Conservation (phyloP, 176 grass and related monocot genomes). For the Eragrostis nindensis region DNA sequence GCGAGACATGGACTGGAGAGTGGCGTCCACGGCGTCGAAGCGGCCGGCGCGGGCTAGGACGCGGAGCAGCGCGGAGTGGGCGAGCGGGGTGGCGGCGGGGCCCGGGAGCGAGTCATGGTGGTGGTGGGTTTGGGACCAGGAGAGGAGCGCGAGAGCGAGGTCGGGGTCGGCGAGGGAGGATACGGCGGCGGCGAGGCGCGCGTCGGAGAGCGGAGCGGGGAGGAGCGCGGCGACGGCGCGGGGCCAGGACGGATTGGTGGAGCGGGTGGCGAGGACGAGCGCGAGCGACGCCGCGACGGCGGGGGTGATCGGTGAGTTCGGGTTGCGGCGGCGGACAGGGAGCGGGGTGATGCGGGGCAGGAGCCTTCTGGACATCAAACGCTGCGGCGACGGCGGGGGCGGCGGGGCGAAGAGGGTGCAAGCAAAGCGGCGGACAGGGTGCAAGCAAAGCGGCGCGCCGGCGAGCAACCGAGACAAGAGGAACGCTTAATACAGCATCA, state of each 20-base stretch:
- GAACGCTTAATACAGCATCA: background rate
- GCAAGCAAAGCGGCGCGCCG: too few species aligned
- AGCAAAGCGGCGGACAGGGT: too few species aligned
- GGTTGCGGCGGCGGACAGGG: background rate
- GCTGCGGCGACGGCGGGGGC: background rate
- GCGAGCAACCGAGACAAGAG: background rate
- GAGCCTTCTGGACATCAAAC: slow-evolving; percentile 47
- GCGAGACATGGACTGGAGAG: slow-evolving; percentile 28
- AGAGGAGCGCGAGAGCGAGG: slow-evolving; percentile 45
- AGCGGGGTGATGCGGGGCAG: slow-evolving; percentile 44
- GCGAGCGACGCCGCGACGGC: slow-evolving; percentile 40
- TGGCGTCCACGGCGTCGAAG: slow-evolving; percentile 25
- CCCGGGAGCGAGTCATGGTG: background rate
- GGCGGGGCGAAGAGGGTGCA: background rate
- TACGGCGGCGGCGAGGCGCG: slow-evolving; percentile 49
- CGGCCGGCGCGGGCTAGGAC: slow-evolving; percentile 40
- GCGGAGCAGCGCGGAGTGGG: slow-evolving; percentile 44
- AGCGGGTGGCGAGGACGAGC: slow-evolving; percentile 43
- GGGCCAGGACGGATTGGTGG: slow-evolving; percentile 40
- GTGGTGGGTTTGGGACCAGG: slow-evolving; percentile 30
- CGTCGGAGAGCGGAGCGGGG: slow-evolving; percentile 52
- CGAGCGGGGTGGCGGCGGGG: slow-evolving; percentile 25
- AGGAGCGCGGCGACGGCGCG: slow-evolving; percentile 40
- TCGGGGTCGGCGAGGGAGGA: slow-evolving; percentile 33
- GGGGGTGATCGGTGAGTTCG: background rate